Conservation (phyloP, 139 green algal genomes). For the Chlamydomonas asymmetrica region DNA sequence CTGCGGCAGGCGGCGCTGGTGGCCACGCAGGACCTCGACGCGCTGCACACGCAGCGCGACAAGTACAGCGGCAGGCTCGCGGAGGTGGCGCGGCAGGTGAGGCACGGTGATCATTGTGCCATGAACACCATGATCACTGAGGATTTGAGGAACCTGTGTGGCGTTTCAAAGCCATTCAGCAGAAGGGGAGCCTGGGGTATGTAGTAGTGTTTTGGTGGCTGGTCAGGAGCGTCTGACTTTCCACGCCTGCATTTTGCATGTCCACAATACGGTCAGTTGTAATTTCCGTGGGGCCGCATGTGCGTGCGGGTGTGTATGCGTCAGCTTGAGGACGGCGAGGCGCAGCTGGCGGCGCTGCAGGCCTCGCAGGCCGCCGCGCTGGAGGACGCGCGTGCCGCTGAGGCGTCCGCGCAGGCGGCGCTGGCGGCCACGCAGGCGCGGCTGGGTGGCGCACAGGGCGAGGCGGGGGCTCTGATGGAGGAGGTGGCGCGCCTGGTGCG, state of each 20-base stretch:
- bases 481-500: conserved; percentile 7
- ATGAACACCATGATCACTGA: no score
- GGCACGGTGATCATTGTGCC: no score
- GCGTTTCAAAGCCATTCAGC: no score
- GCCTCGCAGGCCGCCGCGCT: conserved; percentile 1
- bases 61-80: conserved; percentile 6
- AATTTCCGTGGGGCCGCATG: no score
- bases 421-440: conserved; percentile 7
- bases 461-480: not conserved
- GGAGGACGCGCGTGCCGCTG: conserved; percentile 17
- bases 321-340: conserved; percentile 7
- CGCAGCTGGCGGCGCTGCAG: conserved; percentile 10
- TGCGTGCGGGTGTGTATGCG: no score
- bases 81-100: not conserved
- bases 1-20: not conserved
- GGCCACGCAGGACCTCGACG: not conserved
- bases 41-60: conserved; percentile 1
- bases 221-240: no score
- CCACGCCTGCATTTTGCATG: no score
- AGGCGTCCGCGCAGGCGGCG: conserved; percentile 15
- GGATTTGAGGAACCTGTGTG: no score
- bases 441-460: not conserved
- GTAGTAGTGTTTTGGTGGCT: no score
- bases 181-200: no score
- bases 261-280: no score